phyloP scores from a whole-genome alignment of 805 yeast species.

The Wickerhamiella azymoides region DNA sequence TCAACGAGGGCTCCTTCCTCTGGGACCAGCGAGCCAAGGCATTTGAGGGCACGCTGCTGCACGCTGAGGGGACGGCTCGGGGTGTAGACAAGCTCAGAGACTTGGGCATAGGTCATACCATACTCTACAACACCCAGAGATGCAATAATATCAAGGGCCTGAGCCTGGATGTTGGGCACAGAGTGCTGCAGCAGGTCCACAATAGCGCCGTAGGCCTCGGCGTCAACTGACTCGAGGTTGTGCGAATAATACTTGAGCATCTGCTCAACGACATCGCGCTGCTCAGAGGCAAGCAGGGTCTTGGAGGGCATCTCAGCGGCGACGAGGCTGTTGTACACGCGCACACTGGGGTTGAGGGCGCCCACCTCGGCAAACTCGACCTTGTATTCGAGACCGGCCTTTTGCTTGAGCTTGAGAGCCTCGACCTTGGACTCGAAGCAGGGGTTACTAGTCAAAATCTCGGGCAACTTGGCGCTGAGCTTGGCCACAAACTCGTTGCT shows the following conservation, averaged over 20 bases:
- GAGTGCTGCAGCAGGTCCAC: neutral
- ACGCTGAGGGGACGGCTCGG: slow-evolving; percentile 9
- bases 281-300: neutral
- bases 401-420: slow-evolving; percentile 5
- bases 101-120: neutral
- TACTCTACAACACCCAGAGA: neutral
- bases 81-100: slow-evolving; percentile 1
- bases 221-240: neutral
- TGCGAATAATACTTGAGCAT: neutral
- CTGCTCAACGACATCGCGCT: slow-evolving; percentile 1
- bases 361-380: neutral
- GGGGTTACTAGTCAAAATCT: neutral
- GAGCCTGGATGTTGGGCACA: slow-evolving; percentile 1
- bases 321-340: slow-evolving; percentile 6
- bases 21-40: slow-evolving; percentile 3
- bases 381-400: neutral
- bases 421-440: slow-evolving; percentile 13
- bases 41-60: slow-evolving; percentile 14
- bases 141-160: slow-evolving; percentile 1
- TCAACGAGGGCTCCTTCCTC: slow-evolving; percentile 21
- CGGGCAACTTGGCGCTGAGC: slow-evolving; percentile 3
- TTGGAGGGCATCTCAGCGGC: neutral
- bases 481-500: neutral
- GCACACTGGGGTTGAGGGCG: slow-evolving; percentile 7
- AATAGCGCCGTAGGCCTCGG: neutral